These are phyloP conservation scores for Mayamaea pseudoterrestris DNA, from an alignment of 108 stramenopile species.

Conservation along the genomic window DNA sequence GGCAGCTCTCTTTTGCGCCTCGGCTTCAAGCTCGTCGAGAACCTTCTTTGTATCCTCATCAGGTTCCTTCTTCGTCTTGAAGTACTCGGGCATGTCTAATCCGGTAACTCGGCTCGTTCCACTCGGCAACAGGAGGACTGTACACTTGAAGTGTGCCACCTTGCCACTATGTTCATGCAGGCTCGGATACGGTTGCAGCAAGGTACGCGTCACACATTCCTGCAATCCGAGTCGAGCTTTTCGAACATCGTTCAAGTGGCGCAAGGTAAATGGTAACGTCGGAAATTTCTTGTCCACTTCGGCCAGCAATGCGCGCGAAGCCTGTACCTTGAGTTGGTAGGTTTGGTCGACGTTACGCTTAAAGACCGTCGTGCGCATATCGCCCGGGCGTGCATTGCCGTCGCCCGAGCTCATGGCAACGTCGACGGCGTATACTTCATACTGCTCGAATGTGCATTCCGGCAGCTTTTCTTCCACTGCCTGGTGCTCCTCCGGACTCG, in stretches of 20 bases:
- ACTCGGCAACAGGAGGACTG: slow-evolving; percentile 87
- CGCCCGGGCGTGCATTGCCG: slow-evolving; percentile 83
- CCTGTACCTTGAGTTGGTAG: slow-evolving; percentile 95
- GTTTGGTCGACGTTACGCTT: slow-evolving; percentile 93
- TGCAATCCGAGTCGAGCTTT: slow-evolving; percentile 88
- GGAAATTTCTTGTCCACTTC: slow-evolving; percentile 94
- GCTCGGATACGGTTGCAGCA: slow-evolving; percentile 90
- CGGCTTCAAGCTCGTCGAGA: slow-evolving; percentile 54
- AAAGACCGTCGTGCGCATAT: slow-evolving; percentile 91
- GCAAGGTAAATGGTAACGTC: slow-evolving; percentile 94
- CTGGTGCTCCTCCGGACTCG: slow-evolving; percentile 55
- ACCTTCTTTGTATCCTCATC: slow-evolving; percentile 78
- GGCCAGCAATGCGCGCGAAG: slow-evolving; percentile 69
- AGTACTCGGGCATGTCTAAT: slow-evolving; percentile 61
- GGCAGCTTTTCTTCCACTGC: slow-evolving; percentile 66
- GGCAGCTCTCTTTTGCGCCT: slow-evolving; percentile 68
- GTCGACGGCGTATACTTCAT: slow-evolving; percentile 94
- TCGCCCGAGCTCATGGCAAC: slow-evolving; percentile 96
- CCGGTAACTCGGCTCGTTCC: slow-evolving; percentile 90
- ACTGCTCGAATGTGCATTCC: slow-evolving; percentile 75
- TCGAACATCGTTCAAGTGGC: slow-evolving; percentile 89
- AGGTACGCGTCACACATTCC: slow-evolving; percentile 88
- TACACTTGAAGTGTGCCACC: slow-evolving; percentile 97
- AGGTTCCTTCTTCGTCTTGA: slow-evolving; percentile 74
- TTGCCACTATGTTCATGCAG: slow-evolving; percentile 78